Conservation (phyloP, 176 grass and related monocot species). For the Pharus latifolius region DNA sequence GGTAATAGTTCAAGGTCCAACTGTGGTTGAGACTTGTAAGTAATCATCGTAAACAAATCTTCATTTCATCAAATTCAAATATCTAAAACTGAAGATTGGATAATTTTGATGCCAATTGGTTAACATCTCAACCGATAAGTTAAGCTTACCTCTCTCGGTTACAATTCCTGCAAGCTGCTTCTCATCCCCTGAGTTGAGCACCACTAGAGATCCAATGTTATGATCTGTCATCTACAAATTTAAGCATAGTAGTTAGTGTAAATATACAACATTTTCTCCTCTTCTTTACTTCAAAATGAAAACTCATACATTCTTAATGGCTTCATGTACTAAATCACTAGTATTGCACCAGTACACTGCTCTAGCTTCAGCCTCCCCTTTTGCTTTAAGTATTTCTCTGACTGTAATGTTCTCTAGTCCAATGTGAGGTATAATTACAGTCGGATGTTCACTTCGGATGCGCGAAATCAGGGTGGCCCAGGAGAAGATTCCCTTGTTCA, state of each 20-base stretch:
- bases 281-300: neutral
- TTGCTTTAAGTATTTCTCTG: constrained; percentile 56
- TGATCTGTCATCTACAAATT: constrained; percentile 69
- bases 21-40: neutral
- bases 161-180: constrained; percentile 74
- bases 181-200: constrained; percentile 67
- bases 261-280: neutral
- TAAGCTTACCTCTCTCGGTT: constrained; percentile 70
- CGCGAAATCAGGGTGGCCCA: constrained; percentile 54
- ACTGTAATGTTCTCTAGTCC: constrained; percentile 88
- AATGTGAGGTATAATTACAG: constrained; percentile 51
- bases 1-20: neutral
- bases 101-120: neutral
- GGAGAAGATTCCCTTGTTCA: constrained; percentile 68
- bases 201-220: constrained; percentile 79
- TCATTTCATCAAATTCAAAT: neutral
- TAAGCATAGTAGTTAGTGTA: neutral
- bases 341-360: constrained; percentile 65
- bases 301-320: constrained; percentile 49
- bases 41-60: neutral
- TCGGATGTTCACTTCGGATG: constrained; percentile 43
- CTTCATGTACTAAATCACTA: constrained; percentile 48
- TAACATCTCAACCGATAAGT: neutral
- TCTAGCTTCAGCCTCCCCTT: constrained; percentile 50
- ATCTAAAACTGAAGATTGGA: neutral